Percentiles rank a stretch among this genome's conserved stretches.
Conservation (phyloP, 352 stramenopile species). For the Pythium folliculosum region DNA sequence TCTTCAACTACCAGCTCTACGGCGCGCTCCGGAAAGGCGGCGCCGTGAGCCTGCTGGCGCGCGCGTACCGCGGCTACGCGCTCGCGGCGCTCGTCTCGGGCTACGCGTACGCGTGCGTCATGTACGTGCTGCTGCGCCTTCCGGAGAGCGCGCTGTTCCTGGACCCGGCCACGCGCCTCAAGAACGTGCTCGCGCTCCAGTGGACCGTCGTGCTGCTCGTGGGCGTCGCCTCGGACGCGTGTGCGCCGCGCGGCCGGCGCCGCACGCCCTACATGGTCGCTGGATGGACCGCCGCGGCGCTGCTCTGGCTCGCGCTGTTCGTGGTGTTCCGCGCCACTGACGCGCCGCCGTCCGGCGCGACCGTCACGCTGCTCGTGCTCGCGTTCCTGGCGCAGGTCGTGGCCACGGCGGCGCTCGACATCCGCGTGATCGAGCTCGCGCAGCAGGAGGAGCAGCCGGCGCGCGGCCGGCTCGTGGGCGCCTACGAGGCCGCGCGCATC, state of each 20-base stretch:
- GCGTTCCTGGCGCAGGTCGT: slow-evolving; percentile 38
- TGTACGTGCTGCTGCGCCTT: slow-evolving; percentile 24
- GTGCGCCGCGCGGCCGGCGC: slow-evolving; percentile 32
- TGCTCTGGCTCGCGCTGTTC: slow-evolving; percentile 37
- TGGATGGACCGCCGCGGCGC: slow-evolving; percentile 37
- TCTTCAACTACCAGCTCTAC: slow-evolving; percentile 40
- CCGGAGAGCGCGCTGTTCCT: slow-evolving; percentile 21
- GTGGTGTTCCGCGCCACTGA: slow-evolving; percentile 27
- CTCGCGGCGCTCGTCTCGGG: slow-evolving; percentile 30
- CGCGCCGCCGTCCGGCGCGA: slow-evolving; percentile 14
- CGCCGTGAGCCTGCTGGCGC: slow-evolving; percentile 22
- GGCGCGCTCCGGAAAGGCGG: slow-evolving; percentile 29
- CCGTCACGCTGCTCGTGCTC: slow-evolving; percentile 21
- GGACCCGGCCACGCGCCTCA: slow-evolving; percentile 13
- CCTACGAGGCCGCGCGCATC: slow-evolving; percentile 42
- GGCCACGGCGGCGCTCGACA: slow-evolving; percentile 37
- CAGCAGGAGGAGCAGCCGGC: slow-evolving; percentile 40
- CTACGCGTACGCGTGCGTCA: slow-evolving; percentile 33
- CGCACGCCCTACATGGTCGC: slow-evolving; percentile 77
- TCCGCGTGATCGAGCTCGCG: slow-evolving; percentile 47
- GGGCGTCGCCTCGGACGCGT: slow-evolving; percentile 36
- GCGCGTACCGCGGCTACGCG: slow-evolving; percentile 28
- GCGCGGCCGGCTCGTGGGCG: slow-evolving; percentile 34
- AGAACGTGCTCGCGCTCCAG: slow-evolving; percentile 33
- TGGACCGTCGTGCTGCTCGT: slow-evolving; percentile 39